Conservation (phyloP, 208 protist species). For the Vickermania spadyakhi region DNA sequence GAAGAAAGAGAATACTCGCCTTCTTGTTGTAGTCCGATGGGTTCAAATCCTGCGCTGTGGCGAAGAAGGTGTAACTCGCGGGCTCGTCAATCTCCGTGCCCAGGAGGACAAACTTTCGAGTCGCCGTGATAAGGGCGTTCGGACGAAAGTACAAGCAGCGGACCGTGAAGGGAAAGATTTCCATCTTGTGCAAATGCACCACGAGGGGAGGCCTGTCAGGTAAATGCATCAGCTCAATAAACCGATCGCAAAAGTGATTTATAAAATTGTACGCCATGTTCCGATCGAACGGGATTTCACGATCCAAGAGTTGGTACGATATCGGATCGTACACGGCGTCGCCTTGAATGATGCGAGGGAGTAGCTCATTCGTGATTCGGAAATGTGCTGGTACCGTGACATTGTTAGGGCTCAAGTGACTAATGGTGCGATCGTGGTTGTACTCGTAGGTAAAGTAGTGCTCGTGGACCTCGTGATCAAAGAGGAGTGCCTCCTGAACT, state of each 20-base stretch:
- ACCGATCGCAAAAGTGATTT: slow-evolving; percentile 1
- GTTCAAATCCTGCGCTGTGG: not conserved
- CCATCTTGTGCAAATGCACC: not conserved
- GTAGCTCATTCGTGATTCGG: not conserved
- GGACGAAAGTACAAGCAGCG: not conserved
- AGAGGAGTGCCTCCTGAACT: not conserved
- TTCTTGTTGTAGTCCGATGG: not conserved
- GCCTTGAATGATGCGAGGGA: not conserved
- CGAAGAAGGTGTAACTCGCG: not conserved
- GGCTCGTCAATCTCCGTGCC: not conserved
- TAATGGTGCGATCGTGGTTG: not conserved
- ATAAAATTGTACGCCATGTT: not conserved
- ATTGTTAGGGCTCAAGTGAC: not conserved
- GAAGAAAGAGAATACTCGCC: not conserved
- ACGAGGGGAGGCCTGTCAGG: not conserved
- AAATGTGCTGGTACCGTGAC: not conserved
- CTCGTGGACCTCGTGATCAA: not conserved
- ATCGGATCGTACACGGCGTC: not conserved
- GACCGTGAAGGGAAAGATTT: not conserved
- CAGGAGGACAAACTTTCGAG: not conserved
- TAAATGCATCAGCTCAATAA: not conserved
- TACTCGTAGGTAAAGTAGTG: not conserved
- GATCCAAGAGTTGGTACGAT: not conserved
- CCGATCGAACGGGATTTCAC: not conserved
- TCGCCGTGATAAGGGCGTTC: not conserved